Evolutionary conservation across 2,329 filamentous ascomycete species (phyloP).

Genomic region (Decorospora gaudefroyi): DNA sequence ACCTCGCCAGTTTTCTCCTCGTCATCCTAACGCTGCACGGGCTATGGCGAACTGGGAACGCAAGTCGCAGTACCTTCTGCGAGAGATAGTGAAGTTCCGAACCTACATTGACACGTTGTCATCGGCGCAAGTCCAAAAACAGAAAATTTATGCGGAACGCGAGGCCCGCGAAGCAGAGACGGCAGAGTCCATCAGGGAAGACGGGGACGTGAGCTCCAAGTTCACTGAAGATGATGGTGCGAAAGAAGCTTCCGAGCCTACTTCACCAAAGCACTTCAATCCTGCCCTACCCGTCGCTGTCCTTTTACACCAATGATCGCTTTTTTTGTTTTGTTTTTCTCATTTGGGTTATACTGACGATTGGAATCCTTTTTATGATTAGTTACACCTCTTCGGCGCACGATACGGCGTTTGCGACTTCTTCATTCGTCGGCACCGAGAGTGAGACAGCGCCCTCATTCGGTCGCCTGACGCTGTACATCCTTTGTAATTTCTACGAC

Average conservation of each 20-base stretch:
- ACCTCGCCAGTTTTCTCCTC: conserved; percentile 70
- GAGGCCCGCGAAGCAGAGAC: conserved; percentile 33
- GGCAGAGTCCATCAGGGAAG: conserved; percentile 16
- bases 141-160: conserved; percentile 65
- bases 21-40: conserved; percentile 76
- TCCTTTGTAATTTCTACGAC: conserved; percentile 17
- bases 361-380: conserved; percentile 25
- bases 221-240: conserved; percentile 42
- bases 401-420: conserved; percentile 41
- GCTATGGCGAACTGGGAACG: conserved; percentile 97
- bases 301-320: conserved; percentile 14
- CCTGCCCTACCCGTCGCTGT: conserved; percentile 7
- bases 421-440: conserved; percentile 43
- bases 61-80: conserved; percentile 86
- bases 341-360: conserved; percentile 35
- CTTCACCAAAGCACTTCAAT: conserved; percentile 6
- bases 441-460: conserved; percentile 35
- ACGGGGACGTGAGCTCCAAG: conserved; percentile 13
- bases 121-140: conserved; percentile 69
- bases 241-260: conserved; percentile 37
- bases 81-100: conserved; percentile 94
- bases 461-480: conserved; percentile 39
- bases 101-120: conserved; percentile 89
- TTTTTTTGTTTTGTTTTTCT: conserved; percentile 12
- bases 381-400: conserved; percentile 44